Evolutionary conservation across 1,139 yeast species (phyloP).

Genomic region (Pichia cactophila): DNA sequence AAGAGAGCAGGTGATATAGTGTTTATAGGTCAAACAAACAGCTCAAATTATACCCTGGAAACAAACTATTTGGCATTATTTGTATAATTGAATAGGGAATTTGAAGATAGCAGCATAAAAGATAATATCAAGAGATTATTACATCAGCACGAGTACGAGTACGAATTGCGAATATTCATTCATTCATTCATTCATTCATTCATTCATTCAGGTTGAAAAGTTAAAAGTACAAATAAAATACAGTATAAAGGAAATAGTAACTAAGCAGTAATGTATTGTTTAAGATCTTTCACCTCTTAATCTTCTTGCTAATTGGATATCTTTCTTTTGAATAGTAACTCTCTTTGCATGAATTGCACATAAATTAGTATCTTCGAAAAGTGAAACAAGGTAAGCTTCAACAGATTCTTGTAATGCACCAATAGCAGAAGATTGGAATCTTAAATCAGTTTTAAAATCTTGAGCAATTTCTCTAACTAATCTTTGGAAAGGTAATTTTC

Average conservation of each 20-base stretch:
- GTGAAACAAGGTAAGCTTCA: slow-evolving; percentile 80
- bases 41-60: no score
- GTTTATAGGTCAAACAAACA: no score
- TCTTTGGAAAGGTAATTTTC: slow-evolving; percentile 99
- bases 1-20: no score
- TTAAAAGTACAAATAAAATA: background rate
- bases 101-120: no score
- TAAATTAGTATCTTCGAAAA: slow-evolving; percentile 81
- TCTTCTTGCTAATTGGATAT: slow-evolving; percentile 98
- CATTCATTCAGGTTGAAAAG: background rate
- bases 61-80: no score
- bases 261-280: background rate
- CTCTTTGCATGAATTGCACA: slow-evolving; percentile 99
- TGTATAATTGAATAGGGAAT: no score
- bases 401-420: slow-evolving; percentile 99
- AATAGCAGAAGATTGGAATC: slow-evolving; percentile 98
- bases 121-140: no score
- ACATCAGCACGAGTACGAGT: no score
- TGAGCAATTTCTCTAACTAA: slow-evolving; percentile 97
- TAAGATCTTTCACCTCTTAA: slow-evolving; percentile 90
- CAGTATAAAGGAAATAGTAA: background rate
- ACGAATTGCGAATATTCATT: no score
- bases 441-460: slow-evolving; percentile 95
- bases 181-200: no score
- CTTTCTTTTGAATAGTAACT: slow-evolving; percentile 99